Conservation (phyloP, 345 rosid species). For the Gossypioides kirkii region DNA sequence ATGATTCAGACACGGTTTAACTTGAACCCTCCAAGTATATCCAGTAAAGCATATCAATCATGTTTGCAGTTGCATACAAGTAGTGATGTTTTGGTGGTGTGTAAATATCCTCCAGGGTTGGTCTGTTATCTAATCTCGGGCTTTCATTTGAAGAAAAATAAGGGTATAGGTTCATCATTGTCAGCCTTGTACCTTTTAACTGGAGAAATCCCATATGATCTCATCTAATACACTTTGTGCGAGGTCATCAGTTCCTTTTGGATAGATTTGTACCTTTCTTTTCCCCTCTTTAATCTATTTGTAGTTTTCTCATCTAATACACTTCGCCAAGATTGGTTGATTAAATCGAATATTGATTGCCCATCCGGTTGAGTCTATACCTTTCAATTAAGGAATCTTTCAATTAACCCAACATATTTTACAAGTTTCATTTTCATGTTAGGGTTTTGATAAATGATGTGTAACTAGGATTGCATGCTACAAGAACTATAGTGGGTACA, state of each 20-base stretch:
- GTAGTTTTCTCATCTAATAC: not conserved
- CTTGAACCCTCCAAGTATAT: not conserved
- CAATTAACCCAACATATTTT: no score
- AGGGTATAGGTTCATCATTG: not conserved
- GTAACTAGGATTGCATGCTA: no score
- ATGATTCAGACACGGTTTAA: conserved; percentile 47
- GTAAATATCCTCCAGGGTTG: conserved; percentile 16
- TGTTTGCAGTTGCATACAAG: conserved; percentile 3
- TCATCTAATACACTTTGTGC: not conserved
- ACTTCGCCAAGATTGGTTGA: no score
- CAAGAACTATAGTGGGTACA: not conserved
- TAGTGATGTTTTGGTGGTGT: not conserved
- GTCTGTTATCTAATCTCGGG: not conserved
- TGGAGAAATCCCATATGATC: not conserved
- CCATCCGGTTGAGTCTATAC: no score
- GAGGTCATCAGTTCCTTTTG: conserved; percentile 7
- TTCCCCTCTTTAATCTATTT: not conserved
- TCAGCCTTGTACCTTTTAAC: not conserved
- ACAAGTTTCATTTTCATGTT: no score
- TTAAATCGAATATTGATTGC: no score
- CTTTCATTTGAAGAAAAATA: not conserved
- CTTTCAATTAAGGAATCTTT: no score
- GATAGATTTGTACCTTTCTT: conserved; percentile 3
- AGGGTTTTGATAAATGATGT: no score
- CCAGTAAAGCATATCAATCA: not conserved